Evolutionary conservation across 768 basidiomycete genomes (phyloP), one percentile per base, ranked within the genome.

Genomic region (Pleurotus tuber-regium): DNA sequence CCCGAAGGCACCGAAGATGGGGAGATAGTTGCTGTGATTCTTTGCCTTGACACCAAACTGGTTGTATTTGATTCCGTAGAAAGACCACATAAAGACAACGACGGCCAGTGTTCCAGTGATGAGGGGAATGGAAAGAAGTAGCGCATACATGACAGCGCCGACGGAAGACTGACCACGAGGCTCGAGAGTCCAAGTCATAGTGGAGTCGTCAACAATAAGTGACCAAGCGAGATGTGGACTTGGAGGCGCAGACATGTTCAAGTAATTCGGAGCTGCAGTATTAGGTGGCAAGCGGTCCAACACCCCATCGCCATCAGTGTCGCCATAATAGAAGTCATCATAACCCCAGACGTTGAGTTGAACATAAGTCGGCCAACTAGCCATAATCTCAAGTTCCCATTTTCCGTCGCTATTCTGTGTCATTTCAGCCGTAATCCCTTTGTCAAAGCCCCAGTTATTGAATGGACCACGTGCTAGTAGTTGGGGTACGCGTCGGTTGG

Each of bases 31-130:
- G 59, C 76, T 83, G 57, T 80, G 75, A 64, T 87, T 87, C 59
- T 77, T 73, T n/a, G 81, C 77, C 69, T 87, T 83, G 59, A 87
- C 83, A 70, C 94, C 94, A 70, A 86, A 96, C 66, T 86, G 85
- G 69, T 97, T 97, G 74, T 93, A 86, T 64, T 82, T 92, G 74
- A 97, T 96, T 25, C 92, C 92, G 62, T 97, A 97, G 80, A 97
- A 97, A 4, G 87, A 85, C 85, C 89, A 93, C 84, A 93, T 89
- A 81, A 97, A 97, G 67, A 93, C 64, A 46, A 85, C 62, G 41
- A 92, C 91, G 12, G 94, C 92, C 43, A 91, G 74, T 11, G 81
- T 78, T 54, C 84, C 94, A 16, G 93, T 94, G 66, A 96, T 79
- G 56, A 93, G 70, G 4, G 94, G 94, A 54, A 96, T 90, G 35